These are phyloP conservation scores for Schwanniomyces vanrijiae DNA, from an alignment of 805 yeast species.

Conservation along the genomic window DNA sequence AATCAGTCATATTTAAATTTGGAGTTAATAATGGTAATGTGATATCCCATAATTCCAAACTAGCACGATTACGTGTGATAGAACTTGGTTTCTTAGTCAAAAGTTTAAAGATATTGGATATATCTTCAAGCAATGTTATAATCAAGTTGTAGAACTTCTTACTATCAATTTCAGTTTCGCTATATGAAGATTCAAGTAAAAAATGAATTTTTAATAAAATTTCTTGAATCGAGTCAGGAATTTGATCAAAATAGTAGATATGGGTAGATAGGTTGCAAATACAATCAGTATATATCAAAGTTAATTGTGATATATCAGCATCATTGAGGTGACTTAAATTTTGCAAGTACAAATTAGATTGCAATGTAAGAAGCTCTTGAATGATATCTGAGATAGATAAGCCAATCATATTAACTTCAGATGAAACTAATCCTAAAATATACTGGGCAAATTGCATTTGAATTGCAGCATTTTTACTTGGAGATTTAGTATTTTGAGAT, in stretches of 20 bases:
- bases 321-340: conserved; percentile 19
- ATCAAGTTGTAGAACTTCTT: conserved; percentile 19
- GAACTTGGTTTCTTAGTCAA: conserved; percentile 32
- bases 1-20: conserved; percentile 8
- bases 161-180: conserved; percentile 7
- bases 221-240: conserved; percentile 76
- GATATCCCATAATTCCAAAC: conserved; percentile 44
- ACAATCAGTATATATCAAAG: conserved; percentile 49
- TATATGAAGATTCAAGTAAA: conserved; percentile 17
- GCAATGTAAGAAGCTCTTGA: conserved; percentile 55
- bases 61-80: conserved; percentile 44
- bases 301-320: conserved; percentile 31
- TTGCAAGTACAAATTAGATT: conserved; percentile 33
- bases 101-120: conserved; percentile 28
- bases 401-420: conserved; percentile 83
- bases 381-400: conserved; percentile 79
- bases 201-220: conserved; percentile 48
- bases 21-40: conserved; percentile 33
- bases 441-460: conserved; percentile 45
- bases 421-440: conserved; percentile 62
- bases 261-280: conserved; percentile 74
- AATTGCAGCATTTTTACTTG: conserved; percentile 13
- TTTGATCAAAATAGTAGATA: conserved; percentile 83
- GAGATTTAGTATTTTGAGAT: conserved; percentile 15
- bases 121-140: conserved; percentile 29